phyloP scores from a whole-genome alignment of 306 rosid species.

The Ochetophila trinervis region DNA sequence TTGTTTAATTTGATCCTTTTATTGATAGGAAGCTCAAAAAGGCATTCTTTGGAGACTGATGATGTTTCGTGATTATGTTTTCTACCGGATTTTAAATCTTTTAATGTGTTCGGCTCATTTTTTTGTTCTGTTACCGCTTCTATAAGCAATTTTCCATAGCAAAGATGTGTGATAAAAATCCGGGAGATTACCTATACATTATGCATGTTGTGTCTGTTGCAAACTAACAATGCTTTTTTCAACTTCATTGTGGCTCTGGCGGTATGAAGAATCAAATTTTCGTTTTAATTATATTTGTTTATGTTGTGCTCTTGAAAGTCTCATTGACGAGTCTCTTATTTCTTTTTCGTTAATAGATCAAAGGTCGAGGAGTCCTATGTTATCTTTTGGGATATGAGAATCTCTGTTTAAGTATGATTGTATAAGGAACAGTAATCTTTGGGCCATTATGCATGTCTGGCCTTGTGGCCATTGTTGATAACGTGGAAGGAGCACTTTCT shows the following conservation, averaged over 20 bases:
- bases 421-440: slow-evolving; percentile 43
- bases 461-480: slow-evolving; percentile 73
- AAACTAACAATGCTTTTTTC: not conserved
- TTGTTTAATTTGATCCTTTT: not conserved
- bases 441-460: slow-evolving; percentile 94
- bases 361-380: slow-evolving; percentile 39
- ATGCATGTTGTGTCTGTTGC: not conserved
- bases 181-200: not conserved
- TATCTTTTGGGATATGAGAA: slow-evolving; percentile 42
- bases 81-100: slow-evolving; percentile 2
- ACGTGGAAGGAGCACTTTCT: slow-evolving; percentile 49
- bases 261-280: not conserved
- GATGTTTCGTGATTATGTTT: slow-evolving; percentile 1
- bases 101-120: not conserved
- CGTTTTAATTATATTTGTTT: slow-evolving; percentile 3
- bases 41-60: slow-evolving; percentile 1
- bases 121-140: not conserved
- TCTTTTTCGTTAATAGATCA: slow-evolving; percentile 30
- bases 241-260: not conserved
- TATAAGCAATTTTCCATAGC: not conserved
- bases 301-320: slow-evolving; percentile 20
- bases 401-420: slow-evolving; percentile 29
- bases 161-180: not conserved
- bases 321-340: slow-evolving; percentile 18
- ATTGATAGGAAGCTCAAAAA: not conserved